Base-by-base conservation (phyloP, 495 filamentous ascomycete genomes). In the Antarctomyces pellizariae region DNA sequence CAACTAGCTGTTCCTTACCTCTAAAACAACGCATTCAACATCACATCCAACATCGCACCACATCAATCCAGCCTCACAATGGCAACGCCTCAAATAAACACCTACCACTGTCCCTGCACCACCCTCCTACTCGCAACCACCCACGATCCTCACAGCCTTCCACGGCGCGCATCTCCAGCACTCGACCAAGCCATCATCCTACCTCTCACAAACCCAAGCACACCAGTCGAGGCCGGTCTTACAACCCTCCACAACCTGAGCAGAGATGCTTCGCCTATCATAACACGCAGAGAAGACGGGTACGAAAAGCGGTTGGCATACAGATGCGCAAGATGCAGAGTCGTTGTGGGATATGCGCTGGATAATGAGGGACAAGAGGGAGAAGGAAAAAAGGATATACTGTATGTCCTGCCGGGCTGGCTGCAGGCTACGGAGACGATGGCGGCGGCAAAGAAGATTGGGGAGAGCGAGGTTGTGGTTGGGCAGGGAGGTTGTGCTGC, bases 51-150 rank as follows among this genome's bases (percentile, higher is more conserved):
- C n/a, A n/a, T n/a, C n/a, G n/a, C n/a, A n/a, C n/a, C n/a, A n/a
- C n/a, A n/a, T n/a, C n/a, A n/a, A n/a, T n/a, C n/a, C 26, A 26
- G n/a, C 27, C 25, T 13, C 9, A 13, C 23, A 1, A 30, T 30
- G 32, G 14, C 28, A 3, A 24, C 15, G 13, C 23, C 33, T 6
- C 27, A 30, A 19, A 55, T 67, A 37, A 52, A 56, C 41, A 75
- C 70, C 26, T 71, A 75, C 55, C 74, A 80, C 53, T 77, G 72
- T 57, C 59, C 69, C 54, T 80, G 74, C 59, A 64, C 54, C 22
- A 60, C 71, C 41, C 66, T 75, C 42, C 51, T 80, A 23, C 54
- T 80, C 30, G 63, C 73, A 10, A 68, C 60, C 24, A 75, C 69
- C 3, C 57, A 67, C 32, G 29, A 42, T 10, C 44, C 77, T 29